These are phyloP conservation scores for Hypoxylon sp. DNA, from an alignment of 2,329 filamentous ascomycete genomes.

Conservation along the genomic window DNA sequence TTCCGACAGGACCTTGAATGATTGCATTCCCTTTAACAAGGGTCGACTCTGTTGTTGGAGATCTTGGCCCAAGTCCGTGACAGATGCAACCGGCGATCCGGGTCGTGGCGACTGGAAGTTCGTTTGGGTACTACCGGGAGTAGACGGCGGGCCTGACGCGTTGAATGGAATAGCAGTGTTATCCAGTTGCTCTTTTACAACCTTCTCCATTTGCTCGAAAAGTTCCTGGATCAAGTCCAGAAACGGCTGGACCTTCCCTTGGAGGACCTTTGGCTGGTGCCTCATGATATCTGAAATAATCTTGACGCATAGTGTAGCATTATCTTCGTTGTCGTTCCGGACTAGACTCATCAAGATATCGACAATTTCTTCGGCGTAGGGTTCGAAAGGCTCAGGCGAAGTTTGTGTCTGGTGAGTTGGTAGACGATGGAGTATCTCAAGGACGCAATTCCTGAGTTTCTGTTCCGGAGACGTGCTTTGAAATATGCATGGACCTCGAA, in stretches of 20 bases:
- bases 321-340: constrained; percentile 95
- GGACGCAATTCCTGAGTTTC: constrained; percentile 92
- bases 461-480: constrained; percentile 92
- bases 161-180: constrained; percentile 72
- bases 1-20: constrained; percentile 97
- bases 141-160: constrained; percentile 75
- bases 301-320: constrained; percentile 98
- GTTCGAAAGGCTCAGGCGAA: constrained; percentile 85
- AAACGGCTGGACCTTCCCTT: constrained; percentile 87
- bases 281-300: constrained; percentile 97
- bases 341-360: constrained; percentile 92
- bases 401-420: constrained; percentile 76
- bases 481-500: constrained; percentile 90
- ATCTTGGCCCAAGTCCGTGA: constrained; percentile 85
- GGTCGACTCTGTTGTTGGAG: constrained; percentile 85
- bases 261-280: constrained; percentile 87
- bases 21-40: constrained; percentile 94
- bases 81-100: constrained; percentile 87
- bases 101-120: constrained; percentile 91
- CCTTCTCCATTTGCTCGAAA: constrained; percentile 94
- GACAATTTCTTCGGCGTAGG: constrained; percentile 88
- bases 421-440: constrained; percentile 94
- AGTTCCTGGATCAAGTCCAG: constrained; percentile 93
- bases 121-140: constrained; percentile 74
- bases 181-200: constrained; percentile 96